A percentile compares a stretch with the other conserved stretches of the same genome.
Evolutionary conservation across 2,329 filamentous ascomycete genomes (phyloP).

Genomic region (Exserohilum turcica): DNA sequence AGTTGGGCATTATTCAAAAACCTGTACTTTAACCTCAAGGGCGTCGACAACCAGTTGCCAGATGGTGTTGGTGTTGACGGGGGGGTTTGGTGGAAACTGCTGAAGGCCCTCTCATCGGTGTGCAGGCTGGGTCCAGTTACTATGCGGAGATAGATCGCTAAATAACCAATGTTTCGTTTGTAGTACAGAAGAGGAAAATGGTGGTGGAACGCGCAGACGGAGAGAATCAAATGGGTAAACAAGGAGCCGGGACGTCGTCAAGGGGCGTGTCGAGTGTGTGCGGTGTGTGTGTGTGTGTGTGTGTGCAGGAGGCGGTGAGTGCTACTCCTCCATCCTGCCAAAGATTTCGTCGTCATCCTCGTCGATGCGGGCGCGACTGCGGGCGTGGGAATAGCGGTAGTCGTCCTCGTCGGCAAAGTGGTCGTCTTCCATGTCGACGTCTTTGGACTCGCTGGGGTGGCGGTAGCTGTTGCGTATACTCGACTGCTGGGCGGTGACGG

Average conservation of each 20-base stretch:
- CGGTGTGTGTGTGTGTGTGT: no score
- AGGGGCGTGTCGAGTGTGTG: conserved; percentile 1
- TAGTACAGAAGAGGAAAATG: conserved; percentile 39
- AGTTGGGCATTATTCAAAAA: conserved; percentile 27
- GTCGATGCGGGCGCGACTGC: conserved; percentile 67
- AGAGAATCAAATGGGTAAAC: conserved; percentile 6
- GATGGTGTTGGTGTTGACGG: background rate
- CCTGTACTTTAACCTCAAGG: conserved; percentile 51
- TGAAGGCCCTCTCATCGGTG: conserved; percentile 52
- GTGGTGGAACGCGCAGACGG: conserved; percentile 11
- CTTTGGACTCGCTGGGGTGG: conserved; percentile 51
- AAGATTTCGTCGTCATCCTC: conserved; percentile 97
- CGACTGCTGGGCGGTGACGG: conserved; percentile 61
- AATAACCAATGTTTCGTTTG: conserved; percentile 40
- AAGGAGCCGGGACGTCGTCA: conserved; percentile 14
- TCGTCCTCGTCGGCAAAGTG: conserved; percentile 71
- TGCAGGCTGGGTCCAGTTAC: conserved; percentile 35
- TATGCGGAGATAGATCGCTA: conserved; percentile 47
- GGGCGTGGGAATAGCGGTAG: conserved; percentile 53
- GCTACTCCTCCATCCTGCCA: conserved; percentile 84
- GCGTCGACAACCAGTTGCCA: conserved; percentile 23
- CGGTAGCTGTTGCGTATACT: conserved; percentile 66
- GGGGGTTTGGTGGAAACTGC: conserved; percentile 18
- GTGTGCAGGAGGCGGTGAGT: background rate
- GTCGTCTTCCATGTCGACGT: conserved; percentile 61